These are phyloP conservation scores for Elasticomyces elasticus DNA, from an alignment of 495 filamentous ascomycete genomes.

Conservation along the genomic window DNA sequence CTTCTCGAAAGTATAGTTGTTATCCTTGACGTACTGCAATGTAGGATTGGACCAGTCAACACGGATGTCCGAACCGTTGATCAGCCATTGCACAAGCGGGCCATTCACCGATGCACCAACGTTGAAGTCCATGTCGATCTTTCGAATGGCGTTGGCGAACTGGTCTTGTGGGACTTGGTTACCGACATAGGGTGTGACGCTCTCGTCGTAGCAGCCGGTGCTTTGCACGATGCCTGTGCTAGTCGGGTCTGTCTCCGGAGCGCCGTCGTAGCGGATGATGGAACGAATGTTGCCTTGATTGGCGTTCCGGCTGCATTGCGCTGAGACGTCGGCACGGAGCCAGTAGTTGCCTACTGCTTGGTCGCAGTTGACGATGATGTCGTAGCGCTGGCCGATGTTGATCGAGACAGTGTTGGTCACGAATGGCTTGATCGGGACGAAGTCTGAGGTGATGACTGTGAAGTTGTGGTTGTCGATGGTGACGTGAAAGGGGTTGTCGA, in stretches of 20 bases:
- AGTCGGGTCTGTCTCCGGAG: slow-evolving; percentile 20
- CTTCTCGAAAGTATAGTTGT: too few relatives aligned
- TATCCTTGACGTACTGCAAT: too few relatives aligned
- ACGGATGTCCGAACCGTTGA: too few relatives aligned
- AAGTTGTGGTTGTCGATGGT: slow-evolving; percentile 36
- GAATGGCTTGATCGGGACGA: slow-evolving; percentile 35
- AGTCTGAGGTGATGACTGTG: slow-evolving; percentile 35
- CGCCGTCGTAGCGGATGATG: slow-evolving; percentile 26
- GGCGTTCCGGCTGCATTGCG: slow-evolving; percentile 18
- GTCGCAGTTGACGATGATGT: slow-evolving; percentile 36
- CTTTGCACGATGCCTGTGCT: background rate
- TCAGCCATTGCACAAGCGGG: too few relatives aligned
- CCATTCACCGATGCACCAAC: too few relatives aligned
- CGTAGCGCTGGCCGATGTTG: slow-evolving; percentile 39
- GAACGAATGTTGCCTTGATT: slow-evolving; percentile 22
- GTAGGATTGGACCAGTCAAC: too few relatives aligned
- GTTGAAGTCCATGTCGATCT: slow-evolving; percentile 37
- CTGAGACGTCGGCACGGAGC: slow-evolving; percentile 7
- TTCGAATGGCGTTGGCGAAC: slow-evolving; percentile 40
- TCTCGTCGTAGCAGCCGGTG: too few relatives aligned
- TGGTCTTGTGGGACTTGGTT: slow-evolving; percentile 40
- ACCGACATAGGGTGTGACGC: slow-evolving; percentile 31
- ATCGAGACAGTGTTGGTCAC: slow-evolving; percentile 13
- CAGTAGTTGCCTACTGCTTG: slow-evolving; percentile 21
- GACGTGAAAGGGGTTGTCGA: slow-evolving; percentile 39